Conservation (phyloP, 1,139 yeast species). For the Suhomyces bokatorum region DNA sequence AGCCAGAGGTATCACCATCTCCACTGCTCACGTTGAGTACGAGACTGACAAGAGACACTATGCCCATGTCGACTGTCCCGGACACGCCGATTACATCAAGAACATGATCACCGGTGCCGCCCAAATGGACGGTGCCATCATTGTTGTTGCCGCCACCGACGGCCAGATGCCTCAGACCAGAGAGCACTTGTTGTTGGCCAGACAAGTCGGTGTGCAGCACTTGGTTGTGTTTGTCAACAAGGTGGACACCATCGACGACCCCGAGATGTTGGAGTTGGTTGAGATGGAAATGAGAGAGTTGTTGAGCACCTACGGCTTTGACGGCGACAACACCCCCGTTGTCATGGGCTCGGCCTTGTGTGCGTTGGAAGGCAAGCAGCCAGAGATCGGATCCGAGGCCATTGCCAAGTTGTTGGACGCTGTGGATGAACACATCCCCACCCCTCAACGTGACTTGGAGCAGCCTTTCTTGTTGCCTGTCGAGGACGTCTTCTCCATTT, state of each 20-base stretch:
- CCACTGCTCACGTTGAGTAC: conserved; percentile 97
- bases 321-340: conserved; percentile 97
- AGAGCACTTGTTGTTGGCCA: conserved; percentile 95
- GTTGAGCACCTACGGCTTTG: conserved; percentile 86
- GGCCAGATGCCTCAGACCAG: conserved; percentile 99
- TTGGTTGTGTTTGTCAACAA: conserved; percentile 97
- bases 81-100: conserved; percentile 98
- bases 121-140: conserved; percentile 99
- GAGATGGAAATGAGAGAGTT: conserved; percentile 99
- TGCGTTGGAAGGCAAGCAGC: conserved; percentile 84
- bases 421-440: conserved; percentile 92
- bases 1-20: conserved; percentile 98
- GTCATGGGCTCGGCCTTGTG: conserved; percentile 98
- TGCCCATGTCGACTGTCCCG: conserved; percentile 59
- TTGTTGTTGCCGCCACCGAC: conserved; percentile 98
- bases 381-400: conserved; percentile 90
- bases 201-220: conserved; percentile 99
- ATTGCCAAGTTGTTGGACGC: conserved; percentile 84
- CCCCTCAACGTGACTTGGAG: conserved; percentile 94
- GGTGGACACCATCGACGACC: conserved; percentile 96
- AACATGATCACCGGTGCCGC: conserved; percentile 99
- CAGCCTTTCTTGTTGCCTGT: conserved; percentile 97
- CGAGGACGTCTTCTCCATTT: conserved; percentile 95
- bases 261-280: conserved; percentile 98
- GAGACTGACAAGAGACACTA: conserved; percentile 33